Base-by-base conservation (phyloP, 169 alveolate genomes). In the Plasmodium cynomolgi region DNA sequence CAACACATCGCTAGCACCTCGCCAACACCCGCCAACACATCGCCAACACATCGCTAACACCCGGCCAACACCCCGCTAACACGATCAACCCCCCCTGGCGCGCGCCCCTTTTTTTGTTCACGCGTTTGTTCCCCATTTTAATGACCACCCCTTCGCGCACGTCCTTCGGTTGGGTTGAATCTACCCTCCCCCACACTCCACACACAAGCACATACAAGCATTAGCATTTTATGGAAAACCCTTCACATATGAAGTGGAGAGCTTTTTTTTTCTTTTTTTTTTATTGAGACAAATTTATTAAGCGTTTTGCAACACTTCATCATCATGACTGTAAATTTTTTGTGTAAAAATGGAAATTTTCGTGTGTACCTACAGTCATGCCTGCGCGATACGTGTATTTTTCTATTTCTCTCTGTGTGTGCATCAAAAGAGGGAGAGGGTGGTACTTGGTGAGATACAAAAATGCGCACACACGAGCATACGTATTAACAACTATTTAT, bases 81-180 rank as follows among this genome's bases (percentile, higher is more conserved):
- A 37, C 44, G 44, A 6, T 37, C 44, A 11, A 7, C 17, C 58
- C 62, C 2, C 62, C 62, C 62, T 50, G 62, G 62, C 23, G 62
- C 20, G 23, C 62, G 62, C 23, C 26, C 33, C 31, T 80, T 41
- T 80, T 80, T 80, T 80, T 80, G 73, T 80, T 80, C 33, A 34
- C 73, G 11, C 84, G 84, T 80, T 80, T 80, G 84, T 80, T 80
- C 9, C 26, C 23, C 77, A 68, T 68, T 26, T 68, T 68, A 26
- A 26, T 23, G 34, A 68, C 17, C 77, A 20, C 77, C 13, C 1
- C 77, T 2, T 29, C n/a, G 77, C 31, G 17, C 37, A 68, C 23
- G 17, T 50, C 62, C 62, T 13, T 50, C 62, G 62, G 23, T 50
- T 17, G 62, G 7, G 20, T 17, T 50, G 62, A 50, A 50, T 17